phyloP scores from a whole-genome alignment of 345 rosid genomes.

The Gynandropsis gynandra region DNA sequence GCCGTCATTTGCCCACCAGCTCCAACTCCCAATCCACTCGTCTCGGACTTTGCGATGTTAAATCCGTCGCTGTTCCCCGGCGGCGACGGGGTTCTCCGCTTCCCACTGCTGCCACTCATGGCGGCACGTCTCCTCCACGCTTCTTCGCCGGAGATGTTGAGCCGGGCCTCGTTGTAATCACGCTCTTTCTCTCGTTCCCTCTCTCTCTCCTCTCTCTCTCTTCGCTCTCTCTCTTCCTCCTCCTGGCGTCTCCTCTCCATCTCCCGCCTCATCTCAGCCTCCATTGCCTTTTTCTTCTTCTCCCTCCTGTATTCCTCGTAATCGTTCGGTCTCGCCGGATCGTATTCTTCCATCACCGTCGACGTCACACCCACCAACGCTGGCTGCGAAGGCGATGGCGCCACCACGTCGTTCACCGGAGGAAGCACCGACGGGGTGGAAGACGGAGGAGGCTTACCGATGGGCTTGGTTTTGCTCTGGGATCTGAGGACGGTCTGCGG shows the following conservation, averaged over 20 bases:
- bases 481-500: constrained; percentile 66
- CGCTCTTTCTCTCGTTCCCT: constrained; percentile 36
- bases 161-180: constrained; percentile 24
- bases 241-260: constrained; percentile 72
- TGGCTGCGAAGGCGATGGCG: constrained; percentile 33
- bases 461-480: constrained; percentile 41
- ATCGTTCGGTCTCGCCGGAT: constrained; percentile 89
- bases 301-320: constrained; percentile 82
- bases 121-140: constrained; percentile 97
- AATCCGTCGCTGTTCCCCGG: constrained; percentile 59
- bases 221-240: constrained; percentile 69
- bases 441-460: constrained; percentile 17
- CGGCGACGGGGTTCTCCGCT: constrained; percentile 67
- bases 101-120: constrained; percentile 63
- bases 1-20: constrained; percentile 99
- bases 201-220: constrained; percentile 43
- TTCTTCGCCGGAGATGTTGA: constrained; percentile 88
- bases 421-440: constrained; percentile 18
- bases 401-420: constrained; percentile 22
- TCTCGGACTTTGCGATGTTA: constrained; percentile 75
- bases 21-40: constrained; percentile 83
- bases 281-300: constrained; percentile 64
- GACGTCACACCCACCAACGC: constrained; percentile 78
- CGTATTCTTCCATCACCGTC: constrained; percentile 80
- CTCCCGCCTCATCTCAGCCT: constrained; percentile 78